These are phyloP conservation scores for Pyrenophora teres DNA, from an alignment of 2,329 filamentous ascomycete genomes.

Conservation along the genomic window DNA sequence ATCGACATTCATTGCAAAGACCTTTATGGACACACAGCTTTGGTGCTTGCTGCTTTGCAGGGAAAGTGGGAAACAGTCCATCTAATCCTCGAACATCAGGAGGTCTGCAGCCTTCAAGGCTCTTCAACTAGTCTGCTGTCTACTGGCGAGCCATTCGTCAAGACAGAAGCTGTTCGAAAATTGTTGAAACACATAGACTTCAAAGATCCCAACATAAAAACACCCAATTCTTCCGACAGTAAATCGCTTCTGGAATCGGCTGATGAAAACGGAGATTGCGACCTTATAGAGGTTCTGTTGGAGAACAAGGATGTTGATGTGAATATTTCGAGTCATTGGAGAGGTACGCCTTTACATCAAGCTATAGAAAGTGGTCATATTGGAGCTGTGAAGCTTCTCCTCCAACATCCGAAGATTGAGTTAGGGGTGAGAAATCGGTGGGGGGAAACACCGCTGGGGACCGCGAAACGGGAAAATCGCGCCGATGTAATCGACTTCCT, in stretches of 20 bases:
- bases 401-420: constrained; percentile 1
- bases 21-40: fast-evolving
- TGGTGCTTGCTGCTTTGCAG: not conserved
- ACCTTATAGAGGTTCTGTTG: not conserved
- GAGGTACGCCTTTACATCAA: fast-evolving
- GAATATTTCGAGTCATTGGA: fast-evolving
- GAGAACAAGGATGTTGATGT: not conserved
- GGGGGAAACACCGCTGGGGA: not conserved
- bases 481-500: too few relatives aligned
- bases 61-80: not conserved
- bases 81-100: not conserved
- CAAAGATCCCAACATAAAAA: not conserved
- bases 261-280: not conserved
- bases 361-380: not conserved
- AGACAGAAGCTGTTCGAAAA: not conserved
- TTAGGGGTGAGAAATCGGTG: not conserved
- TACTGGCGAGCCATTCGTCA: not conserved
- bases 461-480: too few relatives aligned
- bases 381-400: not conserved
- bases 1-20: not conserved
- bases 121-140: fast-evolving
- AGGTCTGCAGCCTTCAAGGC: too few relatives aligned
- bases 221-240: fast-evolving
- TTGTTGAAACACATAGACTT: not conserved
- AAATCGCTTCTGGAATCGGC: not conserved